Base-by-base conservation (phyloP, 1,139 yeast genomes). In the Kodamaea ohmeri region DNA sequence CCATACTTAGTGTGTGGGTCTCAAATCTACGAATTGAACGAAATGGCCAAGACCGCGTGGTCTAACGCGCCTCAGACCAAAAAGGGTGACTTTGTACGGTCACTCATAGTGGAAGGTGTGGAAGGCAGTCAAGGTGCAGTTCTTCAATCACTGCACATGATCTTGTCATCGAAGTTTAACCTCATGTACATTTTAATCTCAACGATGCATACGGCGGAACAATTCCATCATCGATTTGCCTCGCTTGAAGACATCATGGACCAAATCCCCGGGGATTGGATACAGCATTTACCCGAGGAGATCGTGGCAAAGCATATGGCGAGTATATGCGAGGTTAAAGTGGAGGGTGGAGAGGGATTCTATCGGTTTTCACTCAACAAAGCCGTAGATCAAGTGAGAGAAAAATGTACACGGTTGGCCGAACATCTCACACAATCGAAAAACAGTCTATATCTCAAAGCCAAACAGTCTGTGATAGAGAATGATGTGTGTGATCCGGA, bases 231-330 rank as follows among this genome's bases (percentile, higher is more conserved):
- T 15, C 58, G 79, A 24, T 69, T 63, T 45, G 61, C 72, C 20
- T 61, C 76, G 0, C 47, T 64, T 12, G 80, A 78, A 25, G 83
- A 78, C 48, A 48, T 78, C 3, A 47, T 65, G 13, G 85, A 80
- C 46, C 54, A 57, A 13, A 47, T 75, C 24, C 28, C 37, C 2
- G 37, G 38, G 15, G 41, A 41, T 8, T 41, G 44, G 44, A 28
- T 34, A 4, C 20, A 38, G 1, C 15, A 29, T 9, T 20, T 41
- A 11, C 25, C 39, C 9, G 32, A 16, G 14, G 36, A 18, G 11
- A 21, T 38, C 14, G 20, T 41, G 3, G 16, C 25, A 11, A 11
- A 9, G 0, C 49, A 61, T 2, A 47, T 80, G 25, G 48, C 45
- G 1, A 38, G 42, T 5, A 58, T 78, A 2, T 71, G 79, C 44